Conservation (phyloP, 202 grass and related monocot species). For the Sporobolus alterniflorus region DNA sequence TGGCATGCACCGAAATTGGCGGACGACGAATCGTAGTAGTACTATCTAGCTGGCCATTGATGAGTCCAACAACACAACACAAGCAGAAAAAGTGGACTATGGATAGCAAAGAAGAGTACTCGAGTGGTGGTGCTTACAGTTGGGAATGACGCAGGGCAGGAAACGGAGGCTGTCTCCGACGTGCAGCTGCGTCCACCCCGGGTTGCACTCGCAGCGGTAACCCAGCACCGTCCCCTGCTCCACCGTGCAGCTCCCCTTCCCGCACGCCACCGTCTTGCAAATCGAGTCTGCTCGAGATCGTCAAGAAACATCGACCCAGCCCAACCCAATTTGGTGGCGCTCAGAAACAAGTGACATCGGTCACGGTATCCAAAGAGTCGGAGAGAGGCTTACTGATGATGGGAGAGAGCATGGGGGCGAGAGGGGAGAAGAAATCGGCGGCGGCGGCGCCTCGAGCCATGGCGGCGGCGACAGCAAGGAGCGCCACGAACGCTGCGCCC, state of each 20-base stretch:
- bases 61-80: not conserved
- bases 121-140: too few relatives aligned
- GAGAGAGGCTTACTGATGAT: constrained; percentile 48
- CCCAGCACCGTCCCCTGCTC: constrained; percentile 40
- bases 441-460: constrained; percentile 9
- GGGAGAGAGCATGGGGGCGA: constrained; percentile 66
- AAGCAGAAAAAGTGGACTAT: not conserved
- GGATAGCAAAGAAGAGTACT: not conserved
- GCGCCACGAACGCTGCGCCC: constrained; percentile 16
- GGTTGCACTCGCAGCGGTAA: constrained; percentile 76
- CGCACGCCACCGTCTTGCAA: constrained; percentile 68
- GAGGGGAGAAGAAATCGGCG: constrained; percentile 75
- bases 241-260: constrained; percentile 75
- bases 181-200: constrained; percentile 82
- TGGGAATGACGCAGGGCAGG: constrained; percentile 90
- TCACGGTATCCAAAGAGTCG: not conserved
- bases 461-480: constrained; percentile 16
- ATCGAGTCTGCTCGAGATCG: constrained; percentile 49
- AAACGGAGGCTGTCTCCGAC: constrained; percentile 64
- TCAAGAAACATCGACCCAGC: not conserved
- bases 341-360: not conserved
- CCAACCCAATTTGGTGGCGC: not conserved
- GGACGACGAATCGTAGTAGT: not conserved
- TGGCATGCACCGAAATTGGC: not conserved
- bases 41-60: constrained; percentile 7